Percentiles rank a stretch among this genome's conserved stretches.
Conservation (phyloP, 805 yeast species). For the Candida suzukii region DNA sequence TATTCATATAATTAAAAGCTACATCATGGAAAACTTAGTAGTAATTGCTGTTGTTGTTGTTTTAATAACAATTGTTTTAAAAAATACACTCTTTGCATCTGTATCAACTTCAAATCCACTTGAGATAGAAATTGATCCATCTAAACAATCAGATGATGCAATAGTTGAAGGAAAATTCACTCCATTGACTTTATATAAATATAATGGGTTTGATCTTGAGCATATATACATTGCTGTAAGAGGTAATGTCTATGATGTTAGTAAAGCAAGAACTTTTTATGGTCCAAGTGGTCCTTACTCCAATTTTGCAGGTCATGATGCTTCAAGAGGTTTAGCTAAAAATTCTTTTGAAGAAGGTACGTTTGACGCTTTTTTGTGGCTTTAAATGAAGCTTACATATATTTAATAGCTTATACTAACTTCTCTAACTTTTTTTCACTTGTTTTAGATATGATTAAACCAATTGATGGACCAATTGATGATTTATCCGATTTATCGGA, state of each 20-base stretch:
- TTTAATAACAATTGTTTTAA: slow-evolving; percentile 13
- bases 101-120: slow-evolving; percentile 13
- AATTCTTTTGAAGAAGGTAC: slow-evolving; percentile 69
- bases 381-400: not conserved
- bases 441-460: slow-evolving; percentile 42
- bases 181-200: slow-evolving; percentile 65
- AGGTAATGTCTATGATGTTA: slow-evolving; percentile 81
- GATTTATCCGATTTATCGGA: slow-evolving; percentile 50
- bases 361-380: slow-evolving; percentile 6
- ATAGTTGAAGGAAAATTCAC: slow-evolving; percentile 45
- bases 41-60: slow-evolving; percentile 17
- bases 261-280: slow-evolving; percentile 73
- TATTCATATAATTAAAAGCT: too few species aligned
- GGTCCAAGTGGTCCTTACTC: slow-evolving; percentile 96
- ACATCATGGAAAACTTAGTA: slow-evolving; percentile 19
- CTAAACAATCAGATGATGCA: slow-evolving; percentile 12
- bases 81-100: slow-evolving; percentile 14
- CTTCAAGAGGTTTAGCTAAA: slow-evolving; percentile 83
- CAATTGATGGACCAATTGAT: slow-evolving; percentile 76
- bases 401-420: not conserved
- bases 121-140: slow-evolving; percentile 19
- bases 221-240: slow-evolving; percentile 81
- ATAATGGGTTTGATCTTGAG: slow-evolving; percentile 74
- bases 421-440: slow-evolving; percentile 1
- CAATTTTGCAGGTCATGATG: slow-evolving; percentile 94